Percentiles rank a stretch among this genome's conserved stretches.
Conservation (phyloP, 2,329 filamentous ascomycete species). For the Ceratocystis albifundus region DNA sequence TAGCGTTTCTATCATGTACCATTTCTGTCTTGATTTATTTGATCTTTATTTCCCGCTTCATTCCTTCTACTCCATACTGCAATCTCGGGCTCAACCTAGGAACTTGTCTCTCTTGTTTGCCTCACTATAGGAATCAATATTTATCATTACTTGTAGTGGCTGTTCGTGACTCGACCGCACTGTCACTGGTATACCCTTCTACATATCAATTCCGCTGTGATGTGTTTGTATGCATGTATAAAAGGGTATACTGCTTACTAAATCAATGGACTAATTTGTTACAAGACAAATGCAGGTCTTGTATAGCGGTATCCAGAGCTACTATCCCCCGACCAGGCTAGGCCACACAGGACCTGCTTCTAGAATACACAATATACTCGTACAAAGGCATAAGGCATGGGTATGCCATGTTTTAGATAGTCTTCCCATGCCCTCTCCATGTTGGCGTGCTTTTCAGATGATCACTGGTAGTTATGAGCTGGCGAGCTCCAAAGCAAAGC, state of each 20-base stretch:
- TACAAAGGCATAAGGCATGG: constrained; percentile 3
- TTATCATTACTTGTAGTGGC: neutral
- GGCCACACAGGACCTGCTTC: neutral
- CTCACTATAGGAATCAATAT: neutral
- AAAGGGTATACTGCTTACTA: neutral
- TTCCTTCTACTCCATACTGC: neutral
- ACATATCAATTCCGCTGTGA: too few relatives aligned
- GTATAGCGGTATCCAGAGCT: neutral
- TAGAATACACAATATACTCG: constrained; percentile 19
- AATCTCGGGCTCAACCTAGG: neutral
- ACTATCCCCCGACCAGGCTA: neutral
- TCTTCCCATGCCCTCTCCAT: neutral
- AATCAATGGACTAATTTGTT: neutral
- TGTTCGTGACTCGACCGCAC: neutral
- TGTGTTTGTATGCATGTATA: too few relatives aligned
- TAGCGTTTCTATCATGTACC: constrained; percentile 6
- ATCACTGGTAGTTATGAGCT: neutral
- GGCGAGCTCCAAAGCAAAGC: neutral
- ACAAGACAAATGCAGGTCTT: neutral
- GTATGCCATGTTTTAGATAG: neutral
- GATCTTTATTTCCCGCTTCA: neutral
- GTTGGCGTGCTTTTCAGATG: neutral
- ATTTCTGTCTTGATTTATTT: neutral
- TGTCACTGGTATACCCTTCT: neutral
- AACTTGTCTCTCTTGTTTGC: neutral